A percentile compares a stretch with the other conserved stretches of the same genome.
Evolutionary conservation across 768 basidiomycete genomes (phyloP).

Genomic region (Leucogyrophana mollusca): DNA sequence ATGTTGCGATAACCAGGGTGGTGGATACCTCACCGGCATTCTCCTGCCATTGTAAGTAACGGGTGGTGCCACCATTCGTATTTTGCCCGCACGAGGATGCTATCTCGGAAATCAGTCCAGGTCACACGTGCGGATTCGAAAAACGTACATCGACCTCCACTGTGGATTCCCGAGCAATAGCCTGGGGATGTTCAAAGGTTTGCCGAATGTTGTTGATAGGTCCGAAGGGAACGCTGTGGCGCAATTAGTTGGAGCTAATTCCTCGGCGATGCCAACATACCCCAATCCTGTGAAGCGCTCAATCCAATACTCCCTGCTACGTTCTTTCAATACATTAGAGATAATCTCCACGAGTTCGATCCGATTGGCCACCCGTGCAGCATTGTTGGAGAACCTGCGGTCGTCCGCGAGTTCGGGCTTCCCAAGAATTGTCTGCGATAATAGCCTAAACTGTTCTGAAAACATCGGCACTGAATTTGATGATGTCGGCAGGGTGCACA

Average conservation of each 20-base stretch:
- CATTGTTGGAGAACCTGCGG: conserved; percentile 70
- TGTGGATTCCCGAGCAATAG: conserved; percentile 69
- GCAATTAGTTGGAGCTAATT: conserved; percentile 9
- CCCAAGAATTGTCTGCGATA: conserved; percentile 63
- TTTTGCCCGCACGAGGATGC: conserved; percentile 74
- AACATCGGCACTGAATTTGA: background rate
- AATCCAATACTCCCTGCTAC: conserved; percentile 74
- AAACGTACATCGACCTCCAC: conserved; percentile 73
- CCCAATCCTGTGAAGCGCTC: conserved; percentile 73
- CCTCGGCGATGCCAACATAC: conserved; percentile 39
- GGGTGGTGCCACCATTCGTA: conserved; percentile 80
- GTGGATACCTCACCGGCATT: conserved; percentile 73
- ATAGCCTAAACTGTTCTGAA: conserved; percentile 58
- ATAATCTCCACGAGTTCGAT: conserved; percentile 68
- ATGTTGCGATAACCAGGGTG: conserved; percentile 87
- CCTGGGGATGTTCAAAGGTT: conserved; percentile 89
- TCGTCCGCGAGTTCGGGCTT: conserved; percentile 59
- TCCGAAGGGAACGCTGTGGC: conserved; percentile 70
- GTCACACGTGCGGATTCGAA: conserved; percentile 21
- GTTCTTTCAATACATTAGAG: conserved; percentile 52
- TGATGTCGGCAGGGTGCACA: background rate
- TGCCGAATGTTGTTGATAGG: conserved; percentile 91
- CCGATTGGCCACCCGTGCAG: conserved; percentile 74
- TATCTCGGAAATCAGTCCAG: conserved; percentile 25
- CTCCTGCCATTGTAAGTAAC: conserved; percentile 79